Evolutionary conservation across 2,329 filamentous ascomycete genomes (phyloP), one percentile per base, ranked within the genome.

Genomic region (Fusarium verticillioides): DNA sequence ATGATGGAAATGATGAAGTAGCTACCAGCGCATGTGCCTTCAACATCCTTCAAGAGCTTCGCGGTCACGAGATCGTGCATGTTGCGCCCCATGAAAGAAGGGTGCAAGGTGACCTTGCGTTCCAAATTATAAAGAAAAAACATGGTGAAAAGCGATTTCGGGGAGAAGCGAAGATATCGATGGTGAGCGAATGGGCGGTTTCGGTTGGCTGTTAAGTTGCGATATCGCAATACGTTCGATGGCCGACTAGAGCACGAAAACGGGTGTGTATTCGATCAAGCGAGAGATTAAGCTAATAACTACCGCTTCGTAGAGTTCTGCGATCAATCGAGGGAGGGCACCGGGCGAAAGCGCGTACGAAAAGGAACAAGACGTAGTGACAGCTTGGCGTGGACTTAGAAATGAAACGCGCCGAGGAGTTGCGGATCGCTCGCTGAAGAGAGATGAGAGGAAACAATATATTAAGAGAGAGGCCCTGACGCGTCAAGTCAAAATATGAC

Each of bases 1-100:
- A 99, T 96, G 79, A 99, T 97, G 80, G 95, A 96, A 78, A 99
- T 96, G 80, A 99, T 97, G 83, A 96, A 98, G 87, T 97, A 98
- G 81, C 94, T 94, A 66, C 96, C 96, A 7, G 95, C 96, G 83
- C 95, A 98, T 46, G 94, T 96, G 30, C 96, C 96, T 84, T 99
- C 96, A 70, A 98, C 94, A 81, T 98, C 96, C 80, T 94, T 92
- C 74, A 97, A 89, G 34, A 99, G 90, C 83, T 96, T 95, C 77
- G 93, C 92, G 58, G 93, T 96, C 44, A 99, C 93, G 78, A 97
- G 92, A 77, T 97, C 93, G 78, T 96, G 92, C 87, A 98, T 97
- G 81, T 96, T 94, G 72, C 94, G 92, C 66, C 95, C 95, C 81
- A 99, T 98, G 85, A 97, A 99, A 18, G 96, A 98, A 34, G 96